Evolutionary conservation across 2,329 filamentous ascomycete genomes (phyloP).

Genomic region (Blastomyces emzantsi): DNA sequence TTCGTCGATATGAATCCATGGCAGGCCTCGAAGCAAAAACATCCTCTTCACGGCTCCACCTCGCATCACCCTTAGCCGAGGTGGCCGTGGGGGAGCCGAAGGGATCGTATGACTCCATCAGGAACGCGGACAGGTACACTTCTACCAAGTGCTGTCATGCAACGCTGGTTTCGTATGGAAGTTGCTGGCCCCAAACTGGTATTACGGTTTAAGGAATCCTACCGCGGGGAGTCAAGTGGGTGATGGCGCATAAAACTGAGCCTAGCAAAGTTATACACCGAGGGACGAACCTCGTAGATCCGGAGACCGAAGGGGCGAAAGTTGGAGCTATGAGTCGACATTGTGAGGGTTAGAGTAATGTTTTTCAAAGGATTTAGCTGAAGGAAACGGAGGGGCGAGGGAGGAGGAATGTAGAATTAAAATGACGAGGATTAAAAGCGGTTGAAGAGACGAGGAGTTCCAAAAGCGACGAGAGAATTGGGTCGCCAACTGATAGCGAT

Average conservation of each 20-base stretch:
- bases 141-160: neutral
- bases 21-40: conserved; percentile 26
- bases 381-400: conserved; percentile 18
- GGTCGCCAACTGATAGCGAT: conserved; percentile 3
- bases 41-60: conserved; percentile 36
- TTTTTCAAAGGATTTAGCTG: conserved; percentile 19
- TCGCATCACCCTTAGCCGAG: conserved; percentile 22
- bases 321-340: conserved; percentile 30
- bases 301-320: conserved; percentile 5
- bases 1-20: conserved; percentile 37
- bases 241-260: neutral
- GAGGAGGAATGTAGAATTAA: conserved; percentile 16
- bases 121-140: conserved; percentile 9
- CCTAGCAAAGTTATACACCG: conserved; percentile 9
- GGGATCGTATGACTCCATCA: conserved; percentile 42
- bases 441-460: conserved; percentile 1
- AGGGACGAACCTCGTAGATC: conserved; percentile 9
- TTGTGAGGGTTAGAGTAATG: conserved; percentile 31
- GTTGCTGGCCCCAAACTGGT: neutral
- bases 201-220: neutral
- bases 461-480: neutral
- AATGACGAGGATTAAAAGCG: conserved; percentile 4
- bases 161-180: neutral
- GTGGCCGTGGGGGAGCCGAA: conserved; percentile 33
- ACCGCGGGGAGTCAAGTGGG: neutral